Evolutionary conservation across 371 early-diverging fungal species (phyloP).

Genomic region (Umbelopsis sp.): DNA sequence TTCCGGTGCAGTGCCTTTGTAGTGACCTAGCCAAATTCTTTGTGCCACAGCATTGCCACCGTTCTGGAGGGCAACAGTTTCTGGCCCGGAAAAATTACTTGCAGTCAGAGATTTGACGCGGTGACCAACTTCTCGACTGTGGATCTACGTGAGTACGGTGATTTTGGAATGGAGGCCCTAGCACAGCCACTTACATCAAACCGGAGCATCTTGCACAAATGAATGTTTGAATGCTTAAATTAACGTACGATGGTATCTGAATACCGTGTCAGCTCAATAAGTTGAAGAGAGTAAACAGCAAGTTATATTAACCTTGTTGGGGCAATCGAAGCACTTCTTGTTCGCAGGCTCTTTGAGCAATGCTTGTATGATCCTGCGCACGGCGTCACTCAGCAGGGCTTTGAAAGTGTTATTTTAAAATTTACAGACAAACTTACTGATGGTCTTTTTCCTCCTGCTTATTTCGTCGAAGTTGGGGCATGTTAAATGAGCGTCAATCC

Average conservation of each 20-base stretch:
- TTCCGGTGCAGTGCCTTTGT: constrained; percentile 30
- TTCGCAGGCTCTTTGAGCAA: constrained; percentile 53
- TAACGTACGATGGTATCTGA: constrained; percentile 69
- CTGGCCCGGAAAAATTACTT: constrained; percentile 64
- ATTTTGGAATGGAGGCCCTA: not conserved
- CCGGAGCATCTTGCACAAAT: constrained; percentile 71
- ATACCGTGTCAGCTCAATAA: not conserved
- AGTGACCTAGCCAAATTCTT: constrained; percentile 37
- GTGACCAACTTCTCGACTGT: constrained; percentile 71
- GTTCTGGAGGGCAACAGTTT: constrained; percentile 57
- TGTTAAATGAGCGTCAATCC: not conserved
- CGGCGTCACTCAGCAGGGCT: no score
- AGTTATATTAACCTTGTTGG: constrained; percentile 52
- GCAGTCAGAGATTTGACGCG: constrained; percentile 73
- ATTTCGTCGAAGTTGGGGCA: constrained; percentile 20
- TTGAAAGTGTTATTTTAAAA: not conserved
- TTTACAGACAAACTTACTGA: constrained; percentile 20
- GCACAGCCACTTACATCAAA: constrained; percentile 52
- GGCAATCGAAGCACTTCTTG: constrained; percentile 70
- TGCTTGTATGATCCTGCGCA: constrained; percentile 38
- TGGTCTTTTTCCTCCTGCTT: constrained; percentile 29
- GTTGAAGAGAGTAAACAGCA: not conserved
- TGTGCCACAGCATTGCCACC: constrained; percentile 63
- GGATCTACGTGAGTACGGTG: not conserved
- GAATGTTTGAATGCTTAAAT: constrained; percentile 62